Conservation (phyloP, 495 filamentous ascomycete species). For the Trichocladium antarcticum region DNA sequence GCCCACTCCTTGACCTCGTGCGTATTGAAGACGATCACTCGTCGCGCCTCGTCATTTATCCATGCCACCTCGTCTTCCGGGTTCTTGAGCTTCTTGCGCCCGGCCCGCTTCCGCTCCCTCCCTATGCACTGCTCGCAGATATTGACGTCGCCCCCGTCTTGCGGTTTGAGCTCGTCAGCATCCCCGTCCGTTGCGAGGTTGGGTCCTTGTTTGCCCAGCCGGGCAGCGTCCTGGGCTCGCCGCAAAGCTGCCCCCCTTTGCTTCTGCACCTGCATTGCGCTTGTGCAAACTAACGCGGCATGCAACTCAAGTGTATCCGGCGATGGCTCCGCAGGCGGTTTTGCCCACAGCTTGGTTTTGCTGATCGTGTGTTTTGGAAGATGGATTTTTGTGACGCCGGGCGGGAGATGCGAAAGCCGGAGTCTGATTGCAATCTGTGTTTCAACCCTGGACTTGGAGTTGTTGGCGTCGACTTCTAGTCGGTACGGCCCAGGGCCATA, state of each 20-base stretch:
- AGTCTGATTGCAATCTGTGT: constrained; percentile 82
- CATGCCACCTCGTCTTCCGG: constrained; percentile 75
- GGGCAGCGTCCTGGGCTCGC: constrained; percentile 41
- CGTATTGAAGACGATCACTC: constrained; percentile 89
- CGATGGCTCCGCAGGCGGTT: constrained; percentile 45
- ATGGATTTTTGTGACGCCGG: constrained; percentile 65
- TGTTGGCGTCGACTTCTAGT: constrained; percentile 2
- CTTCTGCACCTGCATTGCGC: constrained; percentile 71
- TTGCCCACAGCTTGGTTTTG: constrained; percentile 75
- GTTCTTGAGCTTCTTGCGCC: constrained; percentile 85
- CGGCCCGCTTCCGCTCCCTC: constrained; percentile 77
- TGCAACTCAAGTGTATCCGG: constrained; percentile 71
- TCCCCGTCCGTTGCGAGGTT: constrained; percentile 14
- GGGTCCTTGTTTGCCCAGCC: neutral
- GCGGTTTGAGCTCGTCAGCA: constrained; percentile 52
- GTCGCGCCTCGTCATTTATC: constrained; percentile 59
- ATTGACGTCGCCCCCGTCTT: constrained; percentile 76
- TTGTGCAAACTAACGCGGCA: constrained; percentile 76
- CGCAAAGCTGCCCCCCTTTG: constrained; percentile 52
- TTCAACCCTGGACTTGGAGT: constrained; percentile 77
- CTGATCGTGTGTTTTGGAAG: constrained; percentile 81
- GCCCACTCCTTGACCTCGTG: constrained; percentile 83
- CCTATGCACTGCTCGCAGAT: constrained; percentile 78
- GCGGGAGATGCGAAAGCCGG: constrained; percentile 59
- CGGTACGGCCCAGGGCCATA: constrained; percentile 7